Evolutionary conservation across 192 early-diverging fungal genomes (phyloP), one percentile per base, ranked within the genome.

Genomic region (Coemansia asiatica): DNA sequence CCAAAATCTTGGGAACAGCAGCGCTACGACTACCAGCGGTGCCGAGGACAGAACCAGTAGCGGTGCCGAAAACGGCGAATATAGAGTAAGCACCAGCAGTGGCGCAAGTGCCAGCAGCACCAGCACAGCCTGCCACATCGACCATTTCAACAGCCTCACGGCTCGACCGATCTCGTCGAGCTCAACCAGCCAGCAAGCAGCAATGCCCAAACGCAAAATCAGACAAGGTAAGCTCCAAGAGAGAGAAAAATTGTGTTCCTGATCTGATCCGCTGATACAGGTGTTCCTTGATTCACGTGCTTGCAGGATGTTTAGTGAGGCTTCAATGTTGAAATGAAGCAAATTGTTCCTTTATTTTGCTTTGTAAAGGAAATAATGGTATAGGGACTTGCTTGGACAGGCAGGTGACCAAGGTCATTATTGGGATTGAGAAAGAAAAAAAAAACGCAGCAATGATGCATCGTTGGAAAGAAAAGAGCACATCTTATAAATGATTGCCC

Each of bases 121-220:
- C 51, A 55, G n/a, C 36, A 35, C 58, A 55, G 46, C 40, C 62
- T 50, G 27, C 66, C 56, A 12, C 31, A 66, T 60, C 15, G 75
- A 53, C 23, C 21, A 60, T 27, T 18, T 13, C 18, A 57, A 47
- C 60, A n/a, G 56, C 23, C 27, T 31, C 56, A 23, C 29, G 6
- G 28, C 13, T 2, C 35, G 33, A 22, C 46, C 23, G 50, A 22
- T 35, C 25, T 19, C 22, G 28, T 13, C 50, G 15, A 50, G 26
- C 60, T 31, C 25, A 9, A 19, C 53, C 53, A 27, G 44, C 18
- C 61, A 53, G 50, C 67, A 59, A 18, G 25, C 64, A 28, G 51
- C 62, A 5, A 63, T 70, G 56, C 51, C 68, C 4, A 79, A 79
- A 60, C 71, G 67, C 54, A 79, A 74, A 57, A 72, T 74, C 36